Conservation (phyloP, 768 basidiomycete species). For the Tricholoma sp. region DNA sequence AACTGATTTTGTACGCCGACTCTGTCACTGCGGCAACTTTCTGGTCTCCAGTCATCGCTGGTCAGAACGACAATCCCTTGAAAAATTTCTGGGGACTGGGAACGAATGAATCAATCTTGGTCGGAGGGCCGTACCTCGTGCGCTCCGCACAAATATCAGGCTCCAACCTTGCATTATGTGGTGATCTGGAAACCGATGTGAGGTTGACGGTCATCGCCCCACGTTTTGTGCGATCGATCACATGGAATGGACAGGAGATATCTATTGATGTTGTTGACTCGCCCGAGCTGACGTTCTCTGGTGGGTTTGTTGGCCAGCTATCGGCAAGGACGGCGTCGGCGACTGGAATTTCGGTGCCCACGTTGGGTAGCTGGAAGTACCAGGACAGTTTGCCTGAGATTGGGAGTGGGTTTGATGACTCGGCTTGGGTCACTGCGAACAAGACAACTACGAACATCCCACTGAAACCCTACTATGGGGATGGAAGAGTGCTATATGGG, state of each 20-base stretch:
- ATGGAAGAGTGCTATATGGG: slow-evolving; percentile 75
- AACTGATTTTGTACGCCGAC: slow-evolving; percentile 68
- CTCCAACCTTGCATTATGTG: slow-evolving; percentile 51
- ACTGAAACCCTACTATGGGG: slow-evolving; percentile 63
- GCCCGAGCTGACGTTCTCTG: slow-evolving; percentile 28
- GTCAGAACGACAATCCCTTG: slow-evolving; percentile 33
- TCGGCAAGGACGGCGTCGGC: slow-evolving; percentile 21
- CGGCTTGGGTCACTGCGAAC: slow-evolving; percentile 59
- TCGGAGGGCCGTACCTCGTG: slow-evolving; percentile 63
- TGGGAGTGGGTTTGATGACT: slow-evolving; percentile 50
- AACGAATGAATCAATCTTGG: slow-evolving; percentile 61
- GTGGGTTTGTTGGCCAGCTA: slow-evolving; percentile 48
- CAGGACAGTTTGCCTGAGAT: slow-evolving; percentile 75
- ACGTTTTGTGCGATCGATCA: slow-evolving; percentile 42
- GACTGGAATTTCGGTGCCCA: slow-evolving; percentile 36
- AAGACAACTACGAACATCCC: slow-evolving; percentile 74
- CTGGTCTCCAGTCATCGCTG: slow-evolving; percentile 67
- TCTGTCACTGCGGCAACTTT: slow-evolving; percentile 62
- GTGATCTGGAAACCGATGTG: slow-evolving; percentile 61
- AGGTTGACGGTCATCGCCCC: slow-evolving; percentile 63
- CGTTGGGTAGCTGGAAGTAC: slow-evolving; percentile 67
- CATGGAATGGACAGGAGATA: slow-evolving; percentile 67
- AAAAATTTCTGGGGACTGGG: slow-evolving; percentile 70
- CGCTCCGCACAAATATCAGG: slow-evolving; percentile 48
- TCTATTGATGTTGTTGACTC: slow-evolving; percentile 27